Conservation (phyloP, 1,284 basidiomycete genomes). For the Takashimella koratensis region DNA sequence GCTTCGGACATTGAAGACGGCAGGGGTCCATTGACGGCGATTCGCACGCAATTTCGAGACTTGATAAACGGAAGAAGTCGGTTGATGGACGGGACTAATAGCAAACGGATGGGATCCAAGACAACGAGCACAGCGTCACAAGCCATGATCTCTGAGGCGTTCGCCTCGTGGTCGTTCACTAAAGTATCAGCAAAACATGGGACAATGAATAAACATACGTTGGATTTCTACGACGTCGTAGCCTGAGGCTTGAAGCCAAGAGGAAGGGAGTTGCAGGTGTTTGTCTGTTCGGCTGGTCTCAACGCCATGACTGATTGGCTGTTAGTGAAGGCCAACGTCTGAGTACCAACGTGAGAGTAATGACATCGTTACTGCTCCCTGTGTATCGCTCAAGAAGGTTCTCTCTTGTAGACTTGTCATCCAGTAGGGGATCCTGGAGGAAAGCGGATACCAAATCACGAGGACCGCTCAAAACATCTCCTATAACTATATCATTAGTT, state of each 20-base stretch:
- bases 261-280: constrained; percentile 22
- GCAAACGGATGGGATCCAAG: constrained; percentile 40
- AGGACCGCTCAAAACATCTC: constrained; percentile 30
- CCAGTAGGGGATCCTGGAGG: constrained; percentile 37
- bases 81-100: constrained; percentile 14
- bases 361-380: constrained; percentile 10
- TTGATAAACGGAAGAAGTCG: constrained; percentile 21
- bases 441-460: constrained; percentile 41
- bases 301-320: too few species aligned
- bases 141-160: constrained; percentile 1
- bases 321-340: not conserved
- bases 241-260: constrained; percentile 29
- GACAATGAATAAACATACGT: not conserved
- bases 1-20: constrained; percentile 20
- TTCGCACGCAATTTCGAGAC: not conserved
- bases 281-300: not conserved
- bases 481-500: constrained; percentile 26
- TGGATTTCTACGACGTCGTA: constrained; percentile 32
- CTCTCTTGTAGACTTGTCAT: constrained; percentile 20
- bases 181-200: not conserved
- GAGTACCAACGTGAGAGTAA: not conserved
- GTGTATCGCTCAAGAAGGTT: constrained; percentile 23
- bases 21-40: constrained; percentile 37
- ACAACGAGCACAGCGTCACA: constrained; percentile 37
- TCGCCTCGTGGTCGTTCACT: not conserved